Percentiles rank a stretch among this genome's conserved stretches.
These are phyloP conservation scores for Serendipita sp. DNA, from an alignment of 768 basidiomycete species.

Conservation along the genomic window DNA sequence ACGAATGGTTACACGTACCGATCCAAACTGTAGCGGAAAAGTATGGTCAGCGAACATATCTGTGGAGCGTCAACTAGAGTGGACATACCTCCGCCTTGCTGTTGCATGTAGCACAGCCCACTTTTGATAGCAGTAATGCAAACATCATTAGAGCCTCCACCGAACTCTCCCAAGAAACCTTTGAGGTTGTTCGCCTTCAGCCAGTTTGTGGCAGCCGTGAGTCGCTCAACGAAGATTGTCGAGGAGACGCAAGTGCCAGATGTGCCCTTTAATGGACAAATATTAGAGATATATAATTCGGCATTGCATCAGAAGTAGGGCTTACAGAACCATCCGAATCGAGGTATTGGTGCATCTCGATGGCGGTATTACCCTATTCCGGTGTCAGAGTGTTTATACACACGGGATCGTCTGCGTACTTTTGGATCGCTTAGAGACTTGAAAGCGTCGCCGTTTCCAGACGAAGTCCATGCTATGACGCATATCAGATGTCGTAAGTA, in stretches of 20 bases:
- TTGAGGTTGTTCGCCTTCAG: slow-evolving; percentile 42
- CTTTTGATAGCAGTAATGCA: slow-evolving; percentile 30
- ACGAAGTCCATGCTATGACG: slow-evolving; percentile 33
- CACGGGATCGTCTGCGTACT: not conserved
- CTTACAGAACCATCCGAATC: slow-evolving; percentile 39
- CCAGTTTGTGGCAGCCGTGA: slow-evolving; percentile 42
- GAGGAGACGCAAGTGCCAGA: slow-evolving; percentile 37
- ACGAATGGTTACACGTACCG: not conserved
- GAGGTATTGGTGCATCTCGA: slow-evolving; percentile 59
- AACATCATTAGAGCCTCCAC: slow-evolving; percentile 27
- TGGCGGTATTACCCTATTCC: not conserved
- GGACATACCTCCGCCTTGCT: slow-evolving; percentile 25
- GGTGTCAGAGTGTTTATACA: not conserved
- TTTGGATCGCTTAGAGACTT: slow-evolving; percentile 34
- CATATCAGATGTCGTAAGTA: not conserved
- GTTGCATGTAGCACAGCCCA: slow-evolving; percentile 43
- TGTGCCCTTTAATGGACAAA: slow-evolving; percentile 19
- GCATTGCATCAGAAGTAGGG: not conserved
- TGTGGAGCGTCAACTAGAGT: not conserved
- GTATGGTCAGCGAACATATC: too few species aligned
- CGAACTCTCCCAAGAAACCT: slow-evolving; percentile 51
- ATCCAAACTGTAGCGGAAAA: not conserved
- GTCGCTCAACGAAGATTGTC: slow-evolving; percentile 43
- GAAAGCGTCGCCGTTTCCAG: slow-evolving; percentile 41
- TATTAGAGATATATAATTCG: not conserved